Evolutionary conservation across 2,329 filamentous ascomycete genomes (phyloP), one percentile per base, ranked within the genome.

Genomic region (Colletotrichum liaoningense): DNA sequence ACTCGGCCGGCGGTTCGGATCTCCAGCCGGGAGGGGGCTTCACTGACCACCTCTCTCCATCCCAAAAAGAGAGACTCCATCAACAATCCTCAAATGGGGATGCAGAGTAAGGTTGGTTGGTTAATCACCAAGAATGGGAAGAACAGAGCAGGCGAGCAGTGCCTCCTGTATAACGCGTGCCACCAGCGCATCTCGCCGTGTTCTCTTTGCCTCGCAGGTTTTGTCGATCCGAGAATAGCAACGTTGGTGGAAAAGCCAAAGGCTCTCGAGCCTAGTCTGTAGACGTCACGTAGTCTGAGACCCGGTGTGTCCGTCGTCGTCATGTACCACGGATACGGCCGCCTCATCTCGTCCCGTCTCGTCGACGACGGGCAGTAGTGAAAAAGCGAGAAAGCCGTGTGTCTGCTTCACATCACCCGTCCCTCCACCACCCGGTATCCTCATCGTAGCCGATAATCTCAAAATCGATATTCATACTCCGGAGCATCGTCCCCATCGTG

Each of bases 361-460:
- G 26, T 24, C 38, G 26, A 63, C 26, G 12, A 28, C 8, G 46
- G n/a, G n/a, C 28, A n/a, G 54, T 11, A 9, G 5, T 14, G 5
- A 22, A 33, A 5, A 14, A 54, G 4, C 24, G 35, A 9, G 28
- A 9, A 54, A 30, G 9, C 28, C 24, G 62, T 8, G n/a, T 30
- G 2, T n/a, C 11, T 24, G n/a, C 28, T 49, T 14, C 6, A 3
- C 66, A 42, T 72, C 68, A 74, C 42, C 59, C 68, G 58, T 72
- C 69, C 63, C 56, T 75, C 75, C 75, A 76, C 56, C 66, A 63
- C 26, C 66, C 75, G 6, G 69, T 67, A 16, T 64, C 55, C 26
- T 62, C 63, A 42, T 75, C 76, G 73, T 78, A 78, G 59, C 75
- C 77, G 57, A 76, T 74, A 42, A 67, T 46, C 57, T 69, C 67